Conservation (phyloP, 768 basidiomycete species). For the Leccinum disarticulatum region DNA sequence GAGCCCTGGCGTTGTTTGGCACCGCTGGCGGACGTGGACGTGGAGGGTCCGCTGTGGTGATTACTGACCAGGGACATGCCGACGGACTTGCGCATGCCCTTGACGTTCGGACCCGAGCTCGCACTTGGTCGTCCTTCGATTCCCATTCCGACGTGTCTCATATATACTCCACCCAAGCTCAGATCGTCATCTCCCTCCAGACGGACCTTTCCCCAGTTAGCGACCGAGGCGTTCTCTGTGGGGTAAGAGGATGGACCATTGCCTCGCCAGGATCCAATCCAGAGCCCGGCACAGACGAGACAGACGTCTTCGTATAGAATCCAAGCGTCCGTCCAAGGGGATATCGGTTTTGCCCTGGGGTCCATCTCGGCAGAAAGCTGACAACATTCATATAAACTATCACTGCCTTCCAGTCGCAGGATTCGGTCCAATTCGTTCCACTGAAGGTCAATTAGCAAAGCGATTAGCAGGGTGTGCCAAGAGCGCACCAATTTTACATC, state of each 20-base stretch:
- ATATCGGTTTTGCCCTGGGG: conserved; percentile 40
- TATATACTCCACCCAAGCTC: conserved; percentile 39
- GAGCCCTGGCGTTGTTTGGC: conserved; percentile 34
- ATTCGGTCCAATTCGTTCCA: conserved; percentile 80
- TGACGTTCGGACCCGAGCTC: conserved; percentile 29
- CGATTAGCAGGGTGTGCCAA: neutral
- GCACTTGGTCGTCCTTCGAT: conserved; percentile 60
- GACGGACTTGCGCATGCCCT: conserved; percentile 44
- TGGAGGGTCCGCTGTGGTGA: conserved; percentile 34
- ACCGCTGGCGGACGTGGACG: conserved; percentile 32
- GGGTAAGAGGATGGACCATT: conserved; percentile 50
- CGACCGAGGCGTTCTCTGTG: conserved; percentile 42
- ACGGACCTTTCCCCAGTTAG: conserved; percentile 55
- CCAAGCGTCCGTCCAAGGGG: conserved; percentile 74
- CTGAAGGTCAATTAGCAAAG: conserved; percentile 32
- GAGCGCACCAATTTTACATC: conserved; percentile 63
- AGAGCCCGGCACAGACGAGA: conserved; percentile 77
- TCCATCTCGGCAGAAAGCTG: conserved; percentile 29
- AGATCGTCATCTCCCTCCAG: conserved; percentile 71
- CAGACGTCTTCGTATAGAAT: conserved; percentile 85
- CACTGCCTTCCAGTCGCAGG: conserved; percentile 49
- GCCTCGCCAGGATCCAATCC: conserved; percentile 66
- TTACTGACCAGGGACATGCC: conserved; percentile 44
- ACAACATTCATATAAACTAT: conserved; percentile 35
- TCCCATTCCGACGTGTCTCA: conserved; percentile 64